Evolutionary conservation across 257 asterid genomes (phyloP), one percentile per base, ranked within the genome.

Genomic region (Ilex asprella): DNA sequence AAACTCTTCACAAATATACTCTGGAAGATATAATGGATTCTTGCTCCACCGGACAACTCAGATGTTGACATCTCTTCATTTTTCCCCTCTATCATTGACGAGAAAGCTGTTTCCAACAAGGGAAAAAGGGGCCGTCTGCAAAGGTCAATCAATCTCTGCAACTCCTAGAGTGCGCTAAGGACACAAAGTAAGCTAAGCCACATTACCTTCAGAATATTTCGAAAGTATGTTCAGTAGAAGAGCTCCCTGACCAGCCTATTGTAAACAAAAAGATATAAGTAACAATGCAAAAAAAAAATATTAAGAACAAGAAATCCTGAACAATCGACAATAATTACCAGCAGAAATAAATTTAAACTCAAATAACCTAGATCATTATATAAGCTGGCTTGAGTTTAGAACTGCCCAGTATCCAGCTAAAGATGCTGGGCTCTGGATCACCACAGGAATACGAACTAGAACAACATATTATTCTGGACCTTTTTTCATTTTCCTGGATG

Each of bases 21-120:
- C 76, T 89, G 97, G 71, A 93, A 93, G 65, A 93, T 93, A 80
- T 87, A 87, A 82, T 89, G 99, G 68, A 93, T 85, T 79, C 99
- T 82, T 64, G 99, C 96, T 66, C 99, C 99, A 64, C 99, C 99
- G 73, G 94, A 87, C 65, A 93, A 78, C 85, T 93, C 97, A 47
- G 85, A 68, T 44, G 99, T 93, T 70, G 92, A 85, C 96, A 89
- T 84, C 67, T 84, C 99, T 79, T 86, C 97, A 77, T 78, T 77
- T 73, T 84, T 93, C 11, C 99, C 99, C 66, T 93, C 99, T 53
- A 93, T 81, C 97, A 89, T 77, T 30, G 99, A 82, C 68, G 88
- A 80, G 82, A 87, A 84, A 63, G 95, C 99, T 93, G 95, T 71
- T 79, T 53, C 15, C 5, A 53, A 53, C 57, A 53, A 53, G 30